phyloP scores from a whole-genome alignment of 2,329 filamentous ascomycete genomes.

The Ilyonectria robusta region DNA sequence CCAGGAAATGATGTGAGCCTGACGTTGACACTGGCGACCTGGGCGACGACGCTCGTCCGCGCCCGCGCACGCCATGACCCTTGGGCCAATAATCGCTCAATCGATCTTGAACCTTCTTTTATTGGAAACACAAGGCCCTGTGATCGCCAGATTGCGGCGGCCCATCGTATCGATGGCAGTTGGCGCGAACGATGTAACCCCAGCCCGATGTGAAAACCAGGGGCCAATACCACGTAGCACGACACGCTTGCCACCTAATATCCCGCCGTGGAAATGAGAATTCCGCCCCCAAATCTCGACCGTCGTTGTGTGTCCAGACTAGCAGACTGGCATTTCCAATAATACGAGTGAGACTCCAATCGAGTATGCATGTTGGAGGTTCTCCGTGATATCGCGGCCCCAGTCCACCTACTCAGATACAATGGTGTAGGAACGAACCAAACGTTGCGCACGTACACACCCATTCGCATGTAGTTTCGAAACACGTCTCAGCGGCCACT shows the following conservation, averaged over 20 bases:
- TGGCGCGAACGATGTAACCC: constrained; percentile 28
- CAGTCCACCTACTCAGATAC: constrained; percentile 6
- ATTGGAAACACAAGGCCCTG: constrained; percentile 19
- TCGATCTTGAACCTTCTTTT: constrained; percentile 16
- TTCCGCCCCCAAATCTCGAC: background rate
- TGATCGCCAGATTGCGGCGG: constrained; percentile 18
- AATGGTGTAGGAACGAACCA: constrained; percentile 4
- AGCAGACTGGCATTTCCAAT: background rate
- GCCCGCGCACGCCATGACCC: constrained; percentile 14
- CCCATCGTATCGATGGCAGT: constrained; percentile 13
- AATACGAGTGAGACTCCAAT: background rate
- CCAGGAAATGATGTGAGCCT: constrained; percentile 39
- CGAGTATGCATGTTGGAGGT: background rate
- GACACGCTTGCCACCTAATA: background rate
- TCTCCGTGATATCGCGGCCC: background rate
- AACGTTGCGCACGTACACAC: constrained; percentile 4
- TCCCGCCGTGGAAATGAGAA: constrained; percentile 4
- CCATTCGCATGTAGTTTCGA: constrained; percentile 11
- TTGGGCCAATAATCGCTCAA: constrained; percentile 23
- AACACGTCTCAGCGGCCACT: constrained; percentile 10
- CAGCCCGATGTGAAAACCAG: constrained; percentile 16
- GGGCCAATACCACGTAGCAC: constrained; percentile 7
- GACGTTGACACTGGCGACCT: constrained; percentile 39
- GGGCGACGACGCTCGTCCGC: constrained; percentile 26
- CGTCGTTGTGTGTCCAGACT: background rate